Evolutionary conservation across 2,329 filamentous ascomycete species (phyloP).

Genomic region (Boeremia lycopersici): DNA sequence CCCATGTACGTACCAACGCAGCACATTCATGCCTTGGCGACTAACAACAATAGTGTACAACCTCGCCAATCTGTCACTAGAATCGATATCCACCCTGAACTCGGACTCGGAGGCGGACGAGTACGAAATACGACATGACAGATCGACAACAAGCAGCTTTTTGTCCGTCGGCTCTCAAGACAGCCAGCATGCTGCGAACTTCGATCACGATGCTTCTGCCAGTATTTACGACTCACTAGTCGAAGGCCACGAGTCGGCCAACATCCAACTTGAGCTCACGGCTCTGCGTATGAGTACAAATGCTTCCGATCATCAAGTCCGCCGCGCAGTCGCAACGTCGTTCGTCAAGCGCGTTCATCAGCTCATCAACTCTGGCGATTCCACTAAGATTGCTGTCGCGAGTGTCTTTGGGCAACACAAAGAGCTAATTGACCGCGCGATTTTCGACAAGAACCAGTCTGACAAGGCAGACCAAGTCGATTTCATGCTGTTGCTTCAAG

Average conservation of each 20-base stretch:
- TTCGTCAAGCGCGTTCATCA: slow-evolving; percentile 83
- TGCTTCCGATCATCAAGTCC: slow-evolving; percentile 86
- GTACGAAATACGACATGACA: slow-evolving; percentile 55
- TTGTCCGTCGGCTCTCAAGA: slow-evolving; percentile 73
- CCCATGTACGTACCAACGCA: slow-evolving; percentile 34
- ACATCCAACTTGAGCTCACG: slow-evolving; percentile 93
- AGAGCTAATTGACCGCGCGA: slow-evolving; percentile 63
- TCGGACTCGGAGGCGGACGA: slow-evolving; percentile 55
- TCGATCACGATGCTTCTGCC: slow-evolving; percentile 85
- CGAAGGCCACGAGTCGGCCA: slow-evolving; percentile 72
- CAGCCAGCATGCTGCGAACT: slow-evolving; percentile 61
- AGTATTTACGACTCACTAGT: slow-evolving; percentile 87
- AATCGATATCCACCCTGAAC: slow-evolving; percentile 69
- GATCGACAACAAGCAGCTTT: slow-evolving; percentile 72
- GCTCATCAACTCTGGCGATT: slow-evolving; percentile 59
- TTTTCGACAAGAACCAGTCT: slow-evolving; percentile 61
- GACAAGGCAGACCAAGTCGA: slow-evolving; percentile 77
- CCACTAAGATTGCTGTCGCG: slow-evolving; percentile 50
- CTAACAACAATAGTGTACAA: slow-evolving; percentile 54
- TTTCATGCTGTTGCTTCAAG: slow-evolving; percentile 81
- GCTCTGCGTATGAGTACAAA: slow-evolving; percentile 89
- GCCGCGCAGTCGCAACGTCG: slow-evolving; percentile 81
- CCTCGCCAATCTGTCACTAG: slow-evolving; percentile 55
- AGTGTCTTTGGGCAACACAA: slow-evolving; percentile 59
- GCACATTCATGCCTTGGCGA: background rate